Percentiles rank a stretch among this genome's conserved stretches.
Evolutionary conservation across 805 yeast species (phyloP).

Genomic region (Candida sithepensis): DNA sequence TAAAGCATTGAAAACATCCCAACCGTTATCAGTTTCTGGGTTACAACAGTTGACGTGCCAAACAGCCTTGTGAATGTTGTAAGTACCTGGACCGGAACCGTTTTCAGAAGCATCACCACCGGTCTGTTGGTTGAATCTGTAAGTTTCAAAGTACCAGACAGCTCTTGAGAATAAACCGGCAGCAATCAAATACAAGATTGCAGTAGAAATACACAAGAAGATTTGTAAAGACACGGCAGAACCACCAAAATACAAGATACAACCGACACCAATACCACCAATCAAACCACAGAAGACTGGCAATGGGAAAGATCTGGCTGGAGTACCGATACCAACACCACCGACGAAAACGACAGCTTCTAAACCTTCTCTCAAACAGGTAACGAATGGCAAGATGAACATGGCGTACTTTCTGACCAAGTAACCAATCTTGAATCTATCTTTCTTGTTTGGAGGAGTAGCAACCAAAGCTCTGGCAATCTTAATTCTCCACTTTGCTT

Average conservation of each 20-base stretch:
- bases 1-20: constrained; percentile 94
- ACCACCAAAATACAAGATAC: constrained; percentile 75
- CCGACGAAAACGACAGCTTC: constrained; percentile 96
- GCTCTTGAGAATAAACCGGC: constrained; percentile 94
- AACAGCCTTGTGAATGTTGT: constrained; percentile 71
- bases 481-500: constrained; percentile 94
- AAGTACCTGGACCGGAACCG: constrained; percentile 95
- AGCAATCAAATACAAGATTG: constrained; percentile 81
- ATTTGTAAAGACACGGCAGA: constrained; percentile 78
- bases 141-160: constrained; percentile 81
- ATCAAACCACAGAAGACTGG: constrained; percentile 87
- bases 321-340: constrained; percentile 73
- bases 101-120: constrained; percentile 96
- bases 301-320: constrained; percentile 71
- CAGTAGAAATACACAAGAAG: constrained; percentile 83
- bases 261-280: constrained; percentile 75
- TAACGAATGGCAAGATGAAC: constrained; percentile 86
- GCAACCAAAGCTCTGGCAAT: constrained; percentile 80
- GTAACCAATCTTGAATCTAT: constrained; percentile 51
- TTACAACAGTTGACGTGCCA: constrained; percentile 99
- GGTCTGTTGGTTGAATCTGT: constrained; percentile 57
- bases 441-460: constrained; percentile 45
- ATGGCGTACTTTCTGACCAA: constrained; percentile 73
- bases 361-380: constrained; percentile 93
- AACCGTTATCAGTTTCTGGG: constrained; percentile 87